Conservation (phyloP, 257 asterid genomes). For the Echites panduratus region DNA sequence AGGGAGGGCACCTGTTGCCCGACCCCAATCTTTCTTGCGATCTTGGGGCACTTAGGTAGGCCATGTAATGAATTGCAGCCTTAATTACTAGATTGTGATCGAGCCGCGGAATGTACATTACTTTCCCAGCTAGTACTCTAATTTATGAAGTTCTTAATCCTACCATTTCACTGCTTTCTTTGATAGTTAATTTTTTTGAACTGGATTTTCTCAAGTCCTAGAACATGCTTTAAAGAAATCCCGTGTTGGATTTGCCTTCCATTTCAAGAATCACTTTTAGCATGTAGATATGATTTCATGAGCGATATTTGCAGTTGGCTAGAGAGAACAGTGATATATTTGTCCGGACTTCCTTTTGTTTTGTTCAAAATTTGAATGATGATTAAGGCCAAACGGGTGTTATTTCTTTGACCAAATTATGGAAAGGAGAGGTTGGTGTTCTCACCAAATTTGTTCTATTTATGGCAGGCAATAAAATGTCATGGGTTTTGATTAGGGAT, state of each 20-base stretch:
- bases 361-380: neutral
- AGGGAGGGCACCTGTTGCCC: neutral
- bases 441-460: neutral
- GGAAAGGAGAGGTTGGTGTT: neutral
- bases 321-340: neutral
- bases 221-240: neutral
- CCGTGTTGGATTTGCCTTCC: too few relatives aligned
- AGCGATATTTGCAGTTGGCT: too few relatives aligned
- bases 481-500: neutral
- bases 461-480: neutral
- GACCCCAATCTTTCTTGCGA: neutral
- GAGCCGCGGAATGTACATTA: too few relatives aligned
- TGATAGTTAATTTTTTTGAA: neutral
- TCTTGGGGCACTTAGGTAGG: too few relatives aligned
- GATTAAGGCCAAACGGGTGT: too few relatives aligned
- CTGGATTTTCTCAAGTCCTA: neutral
- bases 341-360: neutral
- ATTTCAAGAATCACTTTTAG: neutral
- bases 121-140: too few relatives aligned
- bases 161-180: neutral
- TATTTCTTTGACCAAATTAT: neutral
- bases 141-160: neutral
- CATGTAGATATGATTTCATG: too few relatives aligned
- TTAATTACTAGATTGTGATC: too few relatives aligned
- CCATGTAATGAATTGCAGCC: too few relatives aligned